Evolutionary conservation across 345 rosid species (phyloP).

Genomic region (Euphorbia lathyris): DNA sequence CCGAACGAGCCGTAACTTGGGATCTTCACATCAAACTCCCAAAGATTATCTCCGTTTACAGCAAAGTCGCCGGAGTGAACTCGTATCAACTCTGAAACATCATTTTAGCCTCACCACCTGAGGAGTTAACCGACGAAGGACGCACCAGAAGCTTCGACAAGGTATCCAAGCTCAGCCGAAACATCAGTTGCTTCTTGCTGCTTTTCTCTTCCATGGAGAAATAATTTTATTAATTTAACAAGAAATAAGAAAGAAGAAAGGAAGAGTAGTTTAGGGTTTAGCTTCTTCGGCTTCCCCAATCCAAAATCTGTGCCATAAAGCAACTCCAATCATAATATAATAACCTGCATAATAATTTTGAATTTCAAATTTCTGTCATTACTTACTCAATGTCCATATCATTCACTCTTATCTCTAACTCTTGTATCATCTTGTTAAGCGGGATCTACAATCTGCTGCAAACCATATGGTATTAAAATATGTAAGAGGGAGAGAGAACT

Average conservation of each 20-base stretch:
- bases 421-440: too few species aligned
- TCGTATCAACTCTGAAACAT: conserved; percentile 24
- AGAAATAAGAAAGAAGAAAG: background rate
- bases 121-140: conserved; percentile 2
- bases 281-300: too few species aligned
- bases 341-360: too few species aligned
- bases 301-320: too few species aligned
- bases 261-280: background rate
- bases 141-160: conserved; percentile 31
- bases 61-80: conserved; percentile 26
- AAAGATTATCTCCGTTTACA: conserved; percentile 25
- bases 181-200: conserved; percentile 38
- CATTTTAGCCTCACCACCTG: background rate
- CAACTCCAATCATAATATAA: too few species aligned
- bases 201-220: conserved; percentile 34
- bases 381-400: too few species aligned
- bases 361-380: too few species aligned
- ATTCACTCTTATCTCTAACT: too few species aligned
- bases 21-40: conserved; percentile 38
- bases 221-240: background rate
- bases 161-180: conserved; percentile 24
- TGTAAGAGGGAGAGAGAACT: too few species aligned
- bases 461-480: too few species aligned
- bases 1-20: conserved; percentile 37
- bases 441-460: too few species aligned